Evolutionary conservation across 768 basidiomycete species (phyloP), one percentile per base, ranked within the genome.

Genomic region (Lactarius trivialis): DNA sequence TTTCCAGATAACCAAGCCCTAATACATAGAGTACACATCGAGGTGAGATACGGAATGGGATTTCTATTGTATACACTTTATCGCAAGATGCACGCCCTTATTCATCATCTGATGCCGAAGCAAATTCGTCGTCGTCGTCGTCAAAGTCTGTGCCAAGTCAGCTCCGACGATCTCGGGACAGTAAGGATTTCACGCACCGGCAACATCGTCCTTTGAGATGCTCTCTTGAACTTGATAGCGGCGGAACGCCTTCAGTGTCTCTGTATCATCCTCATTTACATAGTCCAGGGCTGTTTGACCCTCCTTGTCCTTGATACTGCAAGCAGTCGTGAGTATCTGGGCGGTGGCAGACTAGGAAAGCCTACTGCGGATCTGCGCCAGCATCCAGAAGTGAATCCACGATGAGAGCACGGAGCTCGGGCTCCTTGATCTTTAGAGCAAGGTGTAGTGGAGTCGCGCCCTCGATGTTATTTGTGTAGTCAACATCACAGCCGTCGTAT

Each of bases 391-490:
- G 73, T 63, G 80, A 84, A 68, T 81, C 77, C 48, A 88, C 81
- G 8, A 90, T 76, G 52, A 77, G 73, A 53, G 73, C 70, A 51
- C 89, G 74, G 24, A 84, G 71, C 32, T 84, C 86, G 2, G 71
- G 72, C 63, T 87, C 78, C 36, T 82, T 76, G 49, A 88, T 72
- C 64, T 75, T 73, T 8, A 88, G 73, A 8, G 89, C 91, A 28
- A 91, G 79, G 71, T 93, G 91, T 17, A 94, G 76, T 4, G 92
- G 92, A 0, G 92, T 93, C 7, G 84, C 83, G 9, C 79, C 79
- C 53, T 86, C 84, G 32, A 88, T 70, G 21, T 79, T 78, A 73
- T 93, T 93, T 68, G 82, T 76, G 19, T 84, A 83, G 71, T 94
- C 91, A 55, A 92, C 89, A 69, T 93, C 91, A 75, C 90, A 92